Evolutionary conservation across 352 stramenopile species (phyloP).

Genomic region (Pythium utonaiense): DNA sequence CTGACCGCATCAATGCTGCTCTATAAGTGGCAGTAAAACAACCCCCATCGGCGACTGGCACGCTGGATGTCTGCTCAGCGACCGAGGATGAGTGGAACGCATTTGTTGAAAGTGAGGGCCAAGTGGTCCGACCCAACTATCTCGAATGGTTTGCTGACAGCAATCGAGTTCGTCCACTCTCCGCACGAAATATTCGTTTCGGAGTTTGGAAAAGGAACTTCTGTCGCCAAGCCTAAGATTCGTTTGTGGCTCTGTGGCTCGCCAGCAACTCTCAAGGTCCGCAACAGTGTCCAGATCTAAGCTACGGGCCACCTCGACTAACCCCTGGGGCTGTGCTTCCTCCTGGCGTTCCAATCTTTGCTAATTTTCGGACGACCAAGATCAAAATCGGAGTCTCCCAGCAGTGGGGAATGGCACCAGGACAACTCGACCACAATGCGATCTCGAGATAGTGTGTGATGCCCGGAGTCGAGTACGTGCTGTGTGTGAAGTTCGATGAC

Average conservation of each 20-base stretch:
- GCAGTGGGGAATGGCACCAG: slow-evolving; percentile 31
- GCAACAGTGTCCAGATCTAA: slow-evolving; percentile 28
- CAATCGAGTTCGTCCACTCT: slow-evolving; percentile 31
- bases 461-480: slow-evolving; percentile 39
- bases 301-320: slow-evolving; percentile 28
- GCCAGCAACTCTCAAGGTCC: slow-evolving; percentile 29
- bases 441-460: slow-evolving; percentile 30
- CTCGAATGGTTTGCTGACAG: slow-evolving; percentile 36
- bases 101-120: slow-evolving; percentile 29
- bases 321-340: slow-evolving; percentile 33
- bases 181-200: slow-evolving; percentile 22
- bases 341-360: slow-evolving; percentile 31
- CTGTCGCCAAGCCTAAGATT: slow-evolving; percentile 11
- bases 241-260: slow-evolving; percentile 12
- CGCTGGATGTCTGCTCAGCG: slow-evolving; percentile 30
- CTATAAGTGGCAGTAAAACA: slow-evolving; percentile 31
- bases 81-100: slow-evolving; percentile 41
- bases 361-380: slow-evolving; percentile 34
- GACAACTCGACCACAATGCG: slow-evolving; percentile 38
- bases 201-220: slow-evolving; percentile 8
- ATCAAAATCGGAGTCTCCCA: slow-evolving; percentile 37
- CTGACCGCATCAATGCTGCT: slow-evolving; percentile 40
- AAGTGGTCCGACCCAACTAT: slow-evolving; percentile 26
- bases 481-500: slow-evolving; percentile 35
- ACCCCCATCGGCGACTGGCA: slow-evolving; percentile 26